These are phyloP conservation scores for Cucumis cinereus DNA, from an alignment of 306 rosid species.

Conservation along the genomic window DNA sequence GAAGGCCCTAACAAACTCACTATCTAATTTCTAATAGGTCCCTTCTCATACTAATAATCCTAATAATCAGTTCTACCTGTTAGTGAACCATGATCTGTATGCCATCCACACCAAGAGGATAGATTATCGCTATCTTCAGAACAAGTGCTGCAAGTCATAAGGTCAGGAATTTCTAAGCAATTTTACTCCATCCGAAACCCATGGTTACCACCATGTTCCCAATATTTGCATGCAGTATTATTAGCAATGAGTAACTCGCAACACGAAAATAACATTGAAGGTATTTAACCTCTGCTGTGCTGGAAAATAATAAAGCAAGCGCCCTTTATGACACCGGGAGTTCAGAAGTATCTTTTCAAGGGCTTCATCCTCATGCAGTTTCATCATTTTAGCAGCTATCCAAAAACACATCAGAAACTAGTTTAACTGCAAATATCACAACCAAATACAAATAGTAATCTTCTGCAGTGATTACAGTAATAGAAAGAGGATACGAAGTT, in stretches of 20 bases:
- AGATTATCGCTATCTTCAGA: slow-evolving; percentile 27
- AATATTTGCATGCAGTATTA: background rate
- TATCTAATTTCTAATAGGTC: too few relatives aligned
- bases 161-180: background rate
- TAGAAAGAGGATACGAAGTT: background rate
- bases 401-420: slow-evolving; percentile 15
- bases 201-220: background rate
- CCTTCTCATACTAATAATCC: too few relatives aligned
- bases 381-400: slow-evolving; percentile 57
- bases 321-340: slow-evolving; percentile 95
- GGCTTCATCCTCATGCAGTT: slow-evolving; percentile 46
- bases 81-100: slow-evolving; percentile 90
- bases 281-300: slow-evolving; percentile 46
- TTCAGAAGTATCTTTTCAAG: slow-evolving; percentile 55
- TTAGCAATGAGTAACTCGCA: slow-evolving; percentile 3
- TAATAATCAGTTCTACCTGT: slow-evolving; percentile 45
- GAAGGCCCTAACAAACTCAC: too few relatives aligned
- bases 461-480: background rate
- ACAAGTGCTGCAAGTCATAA: slow-evolving; percentile 34
- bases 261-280: slow-evolving; percentile 5
- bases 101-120: slow-evolving; percentile 99
- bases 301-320: slow-evolving; percentile 86
- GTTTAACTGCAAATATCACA: slow-evolving; percentile 7
- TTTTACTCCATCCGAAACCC: background rate
- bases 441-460: background rate